Evolutionary conservation across 495 filamentous ascomycete species (phyloP), one percentile per base, ranked within the genome.

Genomic region (Margaritispora aquatica): DNA sequence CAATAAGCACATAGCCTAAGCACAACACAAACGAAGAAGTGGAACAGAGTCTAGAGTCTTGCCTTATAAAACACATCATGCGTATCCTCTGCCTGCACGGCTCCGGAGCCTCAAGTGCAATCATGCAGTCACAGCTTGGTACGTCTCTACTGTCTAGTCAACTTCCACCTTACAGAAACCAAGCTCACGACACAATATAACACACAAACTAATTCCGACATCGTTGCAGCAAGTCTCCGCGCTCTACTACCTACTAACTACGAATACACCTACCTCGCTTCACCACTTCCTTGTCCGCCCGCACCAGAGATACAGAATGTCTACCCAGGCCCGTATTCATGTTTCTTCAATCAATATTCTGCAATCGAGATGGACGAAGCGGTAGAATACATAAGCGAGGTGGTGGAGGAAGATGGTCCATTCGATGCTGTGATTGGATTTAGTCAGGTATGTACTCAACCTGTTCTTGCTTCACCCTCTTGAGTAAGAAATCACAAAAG

Each of bases 361-460:
- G 11, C 24, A 10, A 5, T 26, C n/a, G 50, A 26, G 17, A 52
- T 52, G 50, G 13, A 15, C 2, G 24, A 52, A 3, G 24, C 50
- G 17, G 27, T 52, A 7, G 23, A 26, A 27, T 27, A 27, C 15
- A 17, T 52, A 26, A 17, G 27, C 1, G 50, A 52, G 21, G n/a
- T 74, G 21, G 49, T 63, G 5, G 54, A 65, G 21, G 58, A 57
- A 54, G 61, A 63, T 11, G 61, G 61, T 9, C 60, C 60, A 23
- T 62, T 50, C 34, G 60, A 62, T 46, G 55, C 29, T 27, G 55
- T 62, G 15, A 24, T 62, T 44, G 60, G 60, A 15, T 56, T 62
- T 29, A 52, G 47, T 24, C 54, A 63, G 61, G 61, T 52, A 26
- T 11, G 50, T 3, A 29, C 1, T 52, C n/a, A n/a, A n/a, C n/a